Conservation (phyloP, 371 early-diverging fungal genomes). For the Synchytrium microbalum region DNA sequence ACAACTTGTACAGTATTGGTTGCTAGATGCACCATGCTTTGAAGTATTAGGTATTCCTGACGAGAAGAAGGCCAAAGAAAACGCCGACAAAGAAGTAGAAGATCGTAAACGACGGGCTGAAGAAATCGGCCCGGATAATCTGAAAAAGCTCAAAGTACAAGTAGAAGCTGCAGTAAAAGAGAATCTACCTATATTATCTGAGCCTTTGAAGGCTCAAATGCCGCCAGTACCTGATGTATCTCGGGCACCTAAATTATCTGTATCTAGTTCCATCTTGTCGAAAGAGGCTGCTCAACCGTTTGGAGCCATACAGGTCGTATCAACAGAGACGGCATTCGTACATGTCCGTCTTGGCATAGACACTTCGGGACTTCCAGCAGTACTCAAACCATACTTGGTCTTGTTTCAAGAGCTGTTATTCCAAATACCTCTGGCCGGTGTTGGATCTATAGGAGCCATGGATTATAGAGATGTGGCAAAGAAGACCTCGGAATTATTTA, state of each 20-base stretch:
- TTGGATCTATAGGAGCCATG: slow-evolving; percentile 19
- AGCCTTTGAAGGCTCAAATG: slow-evolving; percentile 38
- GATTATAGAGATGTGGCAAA: slow-evolving; percentile 48
- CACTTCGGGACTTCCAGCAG: slow-evolving; percentile 34
- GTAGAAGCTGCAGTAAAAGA: slow-evolving; percentile 50
- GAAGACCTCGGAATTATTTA: slow-evolving; percentile 44
- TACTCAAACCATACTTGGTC: slow-evolving; percentile 51
- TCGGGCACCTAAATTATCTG: slow-evolving; percentile 31
- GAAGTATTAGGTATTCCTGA: slow-evolving; percentile 59
- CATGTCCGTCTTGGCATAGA: slow-evolving; percentile 48
- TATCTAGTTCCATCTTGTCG: slow-evolving; percentile 17
- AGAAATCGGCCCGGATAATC: slow-evolving; percentile 42
- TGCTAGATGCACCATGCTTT: slow-evolving; percentile 44
- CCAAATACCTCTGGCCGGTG: slow-evolving; percentile 29
- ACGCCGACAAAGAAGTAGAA: slow-evolving; percentile 27
- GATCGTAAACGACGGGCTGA: slow-evolving; percentile 29
- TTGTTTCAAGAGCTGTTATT: slow-evolving; percentile 50
- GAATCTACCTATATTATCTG: slow-evolving; percentile 48
- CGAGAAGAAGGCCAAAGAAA: slow-evolving; percentile 34
- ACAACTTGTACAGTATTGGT: slow-evolving; percentile 44
- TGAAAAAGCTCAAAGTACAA: slow-evolving; percentile 31
- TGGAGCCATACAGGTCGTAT: slow-evolving; percentile 41
- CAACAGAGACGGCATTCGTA: slow-evolving; percentile 52
- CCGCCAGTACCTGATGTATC: slow-evolving; percentile 49
- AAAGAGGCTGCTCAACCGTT: slow-evolving; percentile 31